Conservation (phyloP, 768 basidiomycete species). For the Rhodocollybia butyracea region DNA sequence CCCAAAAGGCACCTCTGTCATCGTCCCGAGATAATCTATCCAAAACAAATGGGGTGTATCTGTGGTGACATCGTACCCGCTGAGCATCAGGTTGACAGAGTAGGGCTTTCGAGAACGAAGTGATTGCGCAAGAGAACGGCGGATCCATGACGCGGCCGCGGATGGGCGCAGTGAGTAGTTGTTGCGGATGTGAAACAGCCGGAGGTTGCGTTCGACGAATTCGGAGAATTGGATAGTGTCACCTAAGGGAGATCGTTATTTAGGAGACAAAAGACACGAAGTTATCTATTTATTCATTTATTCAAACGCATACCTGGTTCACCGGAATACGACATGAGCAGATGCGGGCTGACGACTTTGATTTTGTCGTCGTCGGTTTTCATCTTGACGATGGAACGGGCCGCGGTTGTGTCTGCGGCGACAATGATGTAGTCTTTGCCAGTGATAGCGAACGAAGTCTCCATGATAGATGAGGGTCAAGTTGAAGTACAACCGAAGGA, state of each 20-base stretch:
- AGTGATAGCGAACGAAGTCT: conserved; percentile 85
- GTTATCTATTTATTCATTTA: too few species aligned
- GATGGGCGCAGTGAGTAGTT: conserved; percentile 84
- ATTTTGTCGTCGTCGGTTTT: conserved; percentile 97
- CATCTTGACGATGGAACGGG: conserved; percentile 96
- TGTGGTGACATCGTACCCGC: conserved; percentile 83
- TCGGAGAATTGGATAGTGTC: conserved; percentile 98
- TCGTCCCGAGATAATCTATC: conserved; percentile 94
- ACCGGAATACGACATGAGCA: conserved; percentile 93
- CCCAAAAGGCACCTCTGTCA: conserved; percentile 84
- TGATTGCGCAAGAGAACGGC: conserved; percentile 84
- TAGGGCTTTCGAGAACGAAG: conserved; percentile 87
- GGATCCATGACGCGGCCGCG: conserved; percentile 94
- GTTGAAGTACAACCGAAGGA: not conserved
- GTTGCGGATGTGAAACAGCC: conserved; percentile 94
- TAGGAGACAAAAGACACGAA: not conserved
- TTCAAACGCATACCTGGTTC: conserved; percentile 71
- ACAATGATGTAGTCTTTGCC: conserved; percentile 94
- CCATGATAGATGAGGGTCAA: conserved; percentile 47
- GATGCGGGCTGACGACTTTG: conserved; percentile 83
- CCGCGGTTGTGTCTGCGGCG: conserved; percentile 86
- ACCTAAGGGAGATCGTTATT: conserved; percentile 41
- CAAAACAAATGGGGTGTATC: conserved; percentile 82
- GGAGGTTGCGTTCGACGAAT: conserved; percentile 92
- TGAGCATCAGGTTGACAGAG: conserved; percentile 88